Base-by-base conservation (phyloP, 140 eudicot genomes). In the Oenanthe javanica region DNA sequence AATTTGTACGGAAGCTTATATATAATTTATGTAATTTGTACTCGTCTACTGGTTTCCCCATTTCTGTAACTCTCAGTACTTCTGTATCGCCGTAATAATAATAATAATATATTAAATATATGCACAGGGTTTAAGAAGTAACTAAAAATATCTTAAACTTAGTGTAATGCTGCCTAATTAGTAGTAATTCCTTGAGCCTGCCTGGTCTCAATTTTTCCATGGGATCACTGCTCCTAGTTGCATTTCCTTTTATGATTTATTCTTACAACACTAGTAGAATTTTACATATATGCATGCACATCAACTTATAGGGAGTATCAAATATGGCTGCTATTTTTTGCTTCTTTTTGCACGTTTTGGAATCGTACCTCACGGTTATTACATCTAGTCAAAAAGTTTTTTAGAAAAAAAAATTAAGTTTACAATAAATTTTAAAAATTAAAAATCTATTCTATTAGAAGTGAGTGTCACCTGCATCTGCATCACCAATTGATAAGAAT, bases 401-500 rank as follows among this genome's bases (percentile, higher is more conserved):
- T 36, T 36, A 36, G 2, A 36, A 36, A 36, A 36, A 36, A 36
- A 31, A 31, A 31, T 31, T 36, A 36, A 36, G 40, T 36, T 52
- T 52, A 4, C 14, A 52, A 52, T 52, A 3, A 14, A 52, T 4
- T 52, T 4, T 16, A 52, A 21, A 13, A 11, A 14, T 4, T 70
- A 46, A 5, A 40, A 36, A 13, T 70, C 18, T 9, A 21, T 6
- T 31, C 19, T 9, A 67, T 4, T 38, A 48, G 45, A 77, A 55
- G 31, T 38, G 80, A 23, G 23, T 55, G 54, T 13, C 45, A 40
- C 77, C 82, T 21, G 54, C 76, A 83, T 80, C 82, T 21, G 54
- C 76, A 83, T 80, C 84, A 82, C 80, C 79, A 42, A 16, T 42
- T 2, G 50, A 49, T 76, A 81, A 86, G 86, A 82, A 86, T 82